Base-by-base conservation (phyloP, 805 yeast species). In the Suhomyces sp. region DNA sequence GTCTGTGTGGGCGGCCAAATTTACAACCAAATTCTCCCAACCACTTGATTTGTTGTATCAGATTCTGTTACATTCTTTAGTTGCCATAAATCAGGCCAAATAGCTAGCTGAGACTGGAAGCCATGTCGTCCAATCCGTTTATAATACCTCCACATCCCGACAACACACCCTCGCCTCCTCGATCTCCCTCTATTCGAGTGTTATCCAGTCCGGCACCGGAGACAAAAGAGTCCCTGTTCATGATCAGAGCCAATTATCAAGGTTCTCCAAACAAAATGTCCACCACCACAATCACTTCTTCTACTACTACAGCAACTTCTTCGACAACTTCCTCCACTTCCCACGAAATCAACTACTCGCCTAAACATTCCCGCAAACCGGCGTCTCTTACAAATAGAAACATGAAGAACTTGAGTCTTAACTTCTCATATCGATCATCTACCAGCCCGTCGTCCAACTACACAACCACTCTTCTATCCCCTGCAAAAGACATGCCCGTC, bases 341-440 rank as follows among this genome's bases (percentile, higher is more conserved):
- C 44, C 31, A 17, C 41, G 47, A 47, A 29, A 62, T 73, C 59
- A 73, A 72, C 62, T 72, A 70, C 55, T 69, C 73, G 13, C 76
- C 78, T 4, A 68, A 70, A 49, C 76, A 71, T 50, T 59, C 70
- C n/a, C 63, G 70, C 33, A 65, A 67, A 50, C 66, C 70, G 9
- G 61, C 67, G 33, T 57, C 59, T 52, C 51, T 56, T 29, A 58
- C 63, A 40, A 57, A 68, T 49, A 58, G 75, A 52, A 73, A 73
- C 58, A 71, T 70, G 69, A 74, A 74, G 61, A 69, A 69, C 49
- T 58, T 75, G 44, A 68, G 70, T 53, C 64, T 74, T 46, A 69
- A 72, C 53, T 56, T 69, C 53, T 29, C 54, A 22, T 17, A 38
- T 17, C 29, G 36, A 23, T 22, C 53, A 6, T 40, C 44, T 12